Base-by-base conservation (phyloP, 2,329 filamentous ascomycete species). In the Didymella segeticola region DNA sequence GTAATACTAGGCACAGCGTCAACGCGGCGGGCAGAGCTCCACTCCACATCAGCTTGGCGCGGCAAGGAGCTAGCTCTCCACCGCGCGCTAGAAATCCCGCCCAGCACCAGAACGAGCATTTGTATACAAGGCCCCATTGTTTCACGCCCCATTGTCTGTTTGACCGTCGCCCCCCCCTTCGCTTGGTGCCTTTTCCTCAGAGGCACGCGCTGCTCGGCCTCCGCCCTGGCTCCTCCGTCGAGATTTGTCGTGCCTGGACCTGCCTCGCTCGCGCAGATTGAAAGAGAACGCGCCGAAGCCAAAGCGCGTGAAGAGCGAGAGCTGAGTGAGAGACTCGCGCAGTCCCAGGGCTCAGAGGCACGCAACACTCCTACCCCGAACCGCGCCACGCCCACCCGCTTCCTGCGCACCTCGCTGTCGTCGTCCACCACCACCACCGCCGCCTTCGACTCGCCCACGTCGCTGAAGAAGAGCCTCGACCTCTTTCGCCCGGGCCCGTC, bases 401-500 rank as follows among this genome's bases (percentile, higher is more conserved):
- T 47, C n/a, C 42, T 50, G 12, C 27, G 42, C 19, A 42, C 52
- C 30, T 56, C 52, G 17, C 46, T 50, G 5, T 47, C 47, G 15
- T 37, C 34, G 34, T 20, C 34, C 34, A 20, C 33, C 33, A 36
- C 17, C 33, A 10, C n/a, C n/a, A n/a, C n/a, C n/a, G n/a, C n/a
- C n/a, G n/a, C n/a, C 31, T 19, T 43, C 30, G 50, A 47, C 25
- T 47, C 43, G 38, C 37, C 50, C 50, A 36, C 43, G 19, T 26
- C 23, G 20, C 30, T 39, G 19, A 43, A 43, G 31, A 67, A 58
- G 63, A 61, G 55, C 58, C 47, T 66, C 53, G 53, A 66, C 11
- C 65, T 63, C 45, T 64, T 67, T 57, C 60, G 57, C 55, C 60
- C 53, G 47, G 66, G 62, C 56, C 66, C 66, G 9, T 60, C 62